Conservation (phyloP, 1,284 basidiomycete genomes). For the Rhizoctonia solani region DNA sequence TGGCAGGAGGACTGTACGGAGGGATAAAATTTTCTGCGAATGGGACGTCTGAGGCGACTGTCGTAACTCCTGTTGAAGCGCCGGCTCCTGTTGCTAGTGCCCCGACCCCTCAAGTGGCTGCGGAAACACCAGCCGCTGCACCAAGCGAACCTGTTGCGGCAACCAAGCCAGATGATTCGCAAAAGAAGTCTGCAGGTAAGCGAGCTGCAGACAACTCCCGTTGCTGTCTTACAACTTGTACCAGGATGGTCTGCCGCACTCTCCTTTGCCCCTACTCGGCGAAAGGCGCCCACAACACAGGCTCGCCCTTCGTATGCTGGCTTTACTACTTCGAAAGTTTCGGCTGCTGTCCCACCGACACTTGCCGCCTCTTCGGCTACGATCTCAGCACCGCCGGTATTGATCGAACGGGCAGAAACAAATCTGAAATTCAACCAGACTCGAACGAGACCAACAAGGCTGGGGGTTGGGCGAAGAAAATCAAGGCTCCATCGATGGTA, state of each 20-base stretch:
- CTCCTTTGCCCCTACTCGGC: constrained; percentile 76
- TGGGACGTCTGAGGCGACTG: constrained; percentile 50
- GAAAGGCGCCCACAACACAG: constrained; percentile 54
- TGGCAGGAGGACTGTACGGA: constrained; percentile 77
- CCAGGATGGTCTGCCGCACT: constrained; percentile 84
- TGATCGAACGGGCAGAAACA: constrained; percentile 54
- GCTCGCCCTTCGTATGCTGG: constrained; percentile 66
- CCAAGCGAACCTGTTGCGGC: constrained; percentile 64
- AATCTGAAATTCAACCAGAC: constrained; percentile 43
- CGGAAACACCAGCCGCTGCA: constrained; percentile 29
- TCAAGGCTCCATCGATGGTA: constrained; percentile 86
- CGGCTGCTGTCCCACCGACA: constrained; percentile 47
- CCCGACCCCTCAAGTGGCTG: constrained; percentile 12
- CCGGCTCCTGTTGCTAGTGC: neutral
- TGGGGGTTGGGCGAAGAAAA: constrained; percentile 76
- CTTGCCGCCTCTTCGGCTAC: constrained; percentile 69
- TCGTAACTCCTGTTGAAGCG: constrained; percentile 20
- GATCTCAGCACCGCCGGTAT: constrained; percentile 68
- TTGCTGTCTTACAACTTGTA: constrained; percentile 56
- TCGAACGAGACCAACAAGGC: constrained; percentile 4
- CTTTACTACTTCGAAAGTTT: constrained; percentile 43
- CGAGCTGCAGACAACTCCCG: neutral
- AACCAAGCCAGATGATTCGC: constrained; percentile 17
- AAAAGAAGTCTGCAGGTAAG: constrained; percentile 26
- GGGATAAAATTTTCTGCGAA: constrained; percentile 76